These are phyloP conservation scores for Chernovozyma sophiae-reginae DNA, from an alignment of 1,139 yeast species.

Conservation along the genomic window DNA sequence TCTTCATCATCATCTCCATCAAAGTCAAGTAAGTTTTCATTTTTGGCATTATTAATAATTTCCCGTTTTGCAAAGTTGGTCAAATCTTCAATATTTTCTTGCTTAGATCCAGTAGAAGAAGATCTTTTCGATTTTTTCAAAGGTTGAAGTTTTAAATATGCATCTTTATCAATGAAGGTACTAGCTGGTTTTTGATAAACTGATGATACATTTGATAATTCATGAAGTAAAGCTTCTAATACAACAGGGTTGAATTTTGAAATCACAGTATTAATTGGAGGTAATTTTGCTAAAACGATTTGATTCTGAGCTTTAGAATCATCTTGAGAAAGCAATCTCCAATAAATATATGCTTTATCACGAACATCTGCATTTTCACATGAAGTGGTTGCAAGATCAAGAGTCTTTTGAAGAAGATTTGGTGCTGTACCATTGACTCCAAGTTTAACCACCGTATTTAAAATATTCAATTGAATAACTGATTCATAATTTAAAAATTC, in stretches of 20 bases:
- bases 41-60: slow-evolving; percentile 59
- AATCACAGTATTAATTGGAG: slow-evolving; percentile 69
- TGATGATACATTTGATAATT: slow-evolving; percentile 81
- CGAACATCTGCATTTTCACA: slow-evolving; percentile 90
- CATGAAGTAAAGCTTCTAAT: slow-evolving; percentile 64
- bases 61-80: slow-evolving; percentile 75
- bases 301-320: slow-evolving; percentile 42
- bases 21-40: slow-evolving; percentile 83
- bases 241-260: slow-evolving; percentile 66
- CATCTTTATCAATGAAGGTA: slow-evolving; percentile 50
- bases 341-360: slow-evolving; percentile 89
- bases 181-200: slow-evolving; percentile 84
- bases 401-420: slow-evolving; percentile 60
- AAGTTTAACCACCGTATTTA: slow-evolving; percentile 77
- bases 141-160: slow-evolving; percentile 19
- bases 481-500: slow-evolving; percentile 72
- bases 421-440: slow-evolving; percentile 44
- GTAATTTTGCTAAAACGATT: slow-evolving; percentile 58
- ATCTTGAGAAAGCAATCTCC: slow-evolving; percentile 78
- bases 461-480: slow-evolving; percentile 67
- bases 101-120: slow-evolving; percentile 5
- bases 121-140: slow-evolving; percentile 14
- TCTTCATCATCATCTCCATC: slow-evolving; percentile 53
- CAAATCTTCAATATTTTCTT: slow-evolving; percentile 67
- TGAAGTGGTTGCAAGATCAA: slow-evolving; percentile 74